Conservation (phyloP, 345 rosid species). For the Salix exigua region DNA sequence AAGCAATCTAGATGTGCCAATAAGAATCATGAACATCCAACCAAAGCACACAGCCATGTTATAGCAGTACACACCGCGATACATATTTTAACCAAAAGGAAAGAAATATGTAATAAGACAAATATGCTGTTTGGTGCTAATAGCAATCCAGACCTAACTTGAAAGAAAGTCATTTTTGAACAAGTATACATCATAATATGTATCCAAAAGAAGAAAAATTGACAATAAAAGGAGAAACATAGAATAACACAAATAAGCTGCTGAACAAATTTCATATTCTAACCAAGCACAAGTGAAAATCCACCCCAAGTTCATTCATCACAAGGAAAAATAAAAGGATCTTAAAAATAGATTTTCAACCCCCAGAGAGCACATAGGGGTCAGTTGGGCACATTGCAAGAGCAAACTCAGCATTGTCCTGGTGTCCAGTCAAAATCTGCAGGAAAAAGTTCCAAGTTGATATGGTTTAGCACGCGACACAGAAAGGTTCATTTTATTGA, state of each 20-base stretch:
- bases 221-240: not conserved
- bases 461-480: not conserved
- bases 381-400: constrained; percentile 98
- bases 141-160: not conserved
- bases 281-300: not conserved
- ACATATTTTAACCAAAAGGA: not conserved
- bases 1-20: not conserved
- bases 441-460: constrained; percentile 17
- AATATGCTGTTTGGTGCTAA: not conserved
- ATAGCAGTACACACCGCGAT: not conserved
- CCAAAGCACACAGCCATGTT: not conserved
- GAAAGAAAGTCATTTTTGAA: not conserved
- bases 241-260: not conserved
- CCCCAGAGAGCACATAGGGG: constrained; percentile 99
- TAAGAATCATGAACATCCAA: not conserved
- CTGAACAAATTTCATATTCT: not conserved
- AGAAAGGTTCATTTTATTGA: not conserved
- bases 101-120: not conserved
- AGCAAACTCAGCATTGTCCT: constrained; percentile 99
- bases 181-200: not conserved
- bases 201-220: not conserved
- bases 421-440: constrained; percentile 96
- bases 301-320: not conserved
- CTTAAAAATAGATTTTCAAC: constrained; percentile 27
- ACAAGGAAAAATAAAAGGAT: not conserved